Base-by-base conservation (phyloP, 208 protist genomes). In the Phytomonas francai region DNA sequence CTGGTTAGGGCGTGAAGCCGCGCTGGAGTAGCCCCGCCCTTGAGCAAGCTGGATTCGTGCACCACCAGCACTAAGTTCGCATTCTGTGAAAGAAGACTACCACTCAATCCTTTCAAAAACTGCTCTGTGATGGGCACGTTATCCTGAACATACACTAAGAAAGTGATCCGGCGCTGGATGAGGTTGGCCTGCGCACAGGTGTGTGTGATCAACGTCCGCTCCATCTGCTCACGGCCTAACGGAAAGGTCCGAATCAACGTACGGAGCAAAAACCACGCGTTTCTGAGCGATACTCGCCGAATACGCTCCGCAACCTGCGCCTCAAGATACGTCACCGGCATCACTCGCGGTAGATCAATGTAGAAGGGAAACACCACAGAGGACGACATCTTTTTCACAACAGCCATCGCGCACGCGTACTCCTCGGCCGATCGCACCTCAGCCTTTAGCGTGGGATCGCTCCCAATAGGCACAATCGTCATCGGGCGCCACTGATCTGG, bases 111-210 rank as follows among this genome's bases (percentile, higher is more conserved):
- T 31, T 66, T 63, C 16, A 95, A 74, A 49, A 91, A 82, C 63
- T 79, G 73, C 45, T 78, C 79, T n/a, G 89, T 85, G 57, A 93
- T 66, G 30, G 87, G 73, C 3, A 91, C 85, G 39, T 79, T 81
- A 33, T 79, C 73, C 49, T 88, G 81, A 42, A 93, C 63, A 76
- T 92, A 87, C 11, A 95, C 58, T 22, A 95, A 61, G 63, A 95
- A 95, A 14, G 89, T 95, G 45, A 95, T 81, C 28, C 89, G 85
- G 7, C 87, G 84, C 45, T 82, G 79, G 0, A 71, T 88, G n/a
- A 86, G 73, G 67, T 92, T 91, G 7, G 87, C 89, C 66, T 91
- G 89, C 19, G 81, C 79, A 77, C 89, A 95, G 22, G 87, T 95
- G 80, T 95, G 86, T 19, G 83, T 72, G 29, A 95, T 82, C 19